These are phyloP conservation scores for Retiboletus flavoniger DNA, from an alignment of 1,284 basidiomycete species.

Conservation along the genomic window DNA sequence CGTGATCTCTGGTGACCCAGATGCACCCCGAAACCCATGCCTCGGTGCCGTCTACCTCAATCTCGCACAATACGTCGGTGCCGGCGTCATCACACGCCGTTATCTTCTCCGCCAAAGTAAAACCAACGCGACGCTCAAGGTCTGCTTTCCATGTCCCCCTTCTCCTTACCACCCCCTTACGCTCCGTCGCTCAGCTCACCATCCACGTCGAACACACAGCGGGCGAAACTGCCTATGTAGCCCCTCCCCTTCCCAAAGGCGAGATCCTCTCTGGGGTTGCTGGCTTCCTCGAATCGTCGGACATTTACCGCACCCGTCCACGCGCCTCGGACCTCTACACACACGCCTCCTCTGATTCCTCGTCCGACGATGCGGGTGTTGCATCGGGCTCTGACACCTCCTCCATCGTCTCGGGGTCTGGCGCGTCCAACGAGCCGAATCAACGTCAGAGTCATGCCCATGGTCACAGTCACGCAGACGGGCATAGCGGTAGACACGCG, in stretches of 20 bases:
- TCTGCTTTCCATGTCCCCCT: conserved; percentile 22
- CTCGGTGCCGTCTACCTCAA: conserved; percentile 69
- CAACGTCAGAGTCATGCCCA: neutral
- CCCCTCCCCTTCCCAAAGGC: conserved; percentile 65
- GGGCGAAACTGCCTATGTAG: conserved; percentile 57
- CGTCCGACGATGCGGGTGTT: conserved; percentile 36
- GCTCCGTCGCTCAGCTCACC: conserved; percentile 49
- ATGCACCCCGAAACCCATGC: conserved; percentile 53
- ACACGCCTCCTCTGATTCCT: conserved; percentile 30
- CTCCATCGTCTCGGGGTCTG: conserved; percentile 21
- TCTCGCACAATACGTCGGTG: conserved; percentile 71
- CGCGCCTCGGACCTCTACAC: conserved; percentile 50
- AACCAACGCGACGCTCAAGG: conserved; percentile 76
- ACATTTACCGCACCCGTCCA: conserved; percentile 53
- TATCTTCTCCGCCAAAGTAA: conserved; percentile 75
- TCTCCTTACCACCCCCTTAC: neutral
- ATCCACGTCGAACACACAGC: conserved; percentile 59
- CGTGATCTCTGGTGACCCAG: conserved; percentile 51
- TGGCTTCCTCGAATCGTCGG: conserved; percentile 54
- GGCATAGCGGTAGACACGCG: neutral
- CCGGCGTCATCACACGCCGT: conserved; percentile 61
- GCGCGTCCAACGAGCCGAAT: conserved; percentile 5
- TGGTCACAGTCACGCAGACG: neutral
- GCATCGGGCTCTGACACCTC: conserved; percentile 24
- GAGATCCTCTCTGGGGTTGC: conserved; percentile 69